Evolutionary conservation across 2,329 filamentous ascomycete species (phyloP).

Genomic region (Nectriaceae sp.): DNA sequence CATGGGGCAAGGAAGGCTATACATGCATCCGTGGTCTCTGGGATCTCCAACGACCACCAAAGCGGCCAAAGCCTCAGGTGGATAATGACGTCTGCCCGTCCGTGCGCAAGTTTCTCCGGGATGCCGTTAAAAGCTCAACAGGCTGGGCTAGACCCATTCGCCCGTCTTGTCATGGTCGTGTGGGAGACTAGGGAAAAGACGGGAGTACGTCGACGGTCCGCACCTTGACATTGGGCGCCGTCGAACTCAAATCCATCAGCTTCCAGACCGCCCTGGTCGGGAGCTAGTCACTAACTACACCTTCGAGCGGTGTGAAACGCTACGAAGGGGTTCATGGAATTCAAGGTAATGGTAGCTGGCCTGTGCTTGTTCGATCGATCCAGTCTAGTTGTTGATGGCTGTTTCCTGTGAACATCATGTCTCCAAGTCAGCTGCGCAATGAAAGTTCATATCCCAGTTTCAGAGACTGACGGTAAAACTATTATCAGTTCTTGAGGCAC

Average conservation of each 20-base stretch:
- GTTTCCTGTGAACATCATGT: too few species aligned
- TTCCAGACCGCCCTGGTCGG: conserved; percentile 7
- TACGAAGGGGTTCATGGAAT: too few species aligned
- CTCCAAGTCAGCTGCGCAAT: too few species aligned
- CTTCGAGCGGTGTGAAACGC: conserved; percentile 20
- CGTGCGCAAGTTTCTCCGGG: conserved; percentile 11
- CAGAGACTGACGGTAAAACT: too few species aligned
- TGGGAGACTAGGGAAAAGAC: conserved; percentile 29
- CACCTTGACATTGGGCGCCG: conserved; percentile 28
- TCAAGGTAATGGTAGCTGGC: too few species aligned
- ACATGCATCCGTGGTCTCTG: conserved; percentile 2
- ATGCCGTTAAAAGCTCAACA: conserved; percentile 5
- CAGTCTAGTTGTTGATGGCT: too few species aligned
- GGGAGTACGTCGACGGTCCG: conserved; percentile 31
- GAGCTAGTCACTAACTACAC: conserved; percentile 3
- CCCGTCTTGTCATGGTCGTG: conserved; percentile 16
- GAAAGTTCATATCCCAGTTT: too few species aligned
- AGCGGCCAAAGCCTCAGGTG: too few species aligned
- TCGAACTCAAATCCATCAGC: conserved; percentile 27
- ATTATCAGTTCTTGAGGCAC: too few species aligned
- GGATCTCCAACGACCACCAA: conserved; percentile 1
- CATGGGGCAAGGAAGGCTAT: not conserved
- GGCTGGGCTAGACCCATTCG: conserved; percentile 26
- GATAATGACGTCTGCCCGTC: conserved; percentile 17
- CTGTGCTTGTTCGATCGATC: too few species aligned